Percentiles rank a stretch among this genome's conserved stretches.
These are phyloP conservation scores for Coelastrella sp. DNA, from an alignment of 139 green algal species.

Conservation along the genomic window DNA sequence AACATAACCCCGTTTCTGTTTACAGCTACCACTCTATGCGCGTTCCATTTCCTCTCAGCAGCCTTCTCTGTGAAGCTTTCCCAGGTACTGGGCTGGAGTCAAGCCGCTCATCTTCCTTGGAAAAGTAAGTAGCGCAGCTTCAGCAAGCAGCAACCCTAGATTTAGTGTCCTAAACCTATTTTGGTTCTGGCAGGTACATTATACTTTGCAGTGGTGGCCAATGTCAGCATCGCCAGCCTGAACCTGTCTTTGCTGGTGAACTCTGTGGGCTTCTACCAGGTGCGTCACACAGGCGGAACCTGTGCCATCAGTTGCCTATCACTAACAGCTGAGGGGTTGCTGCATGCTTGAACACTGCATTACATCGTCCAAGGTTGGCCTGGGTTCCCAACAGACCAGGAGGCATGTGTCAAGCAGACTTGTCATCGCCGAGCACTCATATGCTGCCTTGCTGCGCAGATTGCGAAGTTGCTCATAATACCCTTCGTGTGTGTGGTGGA, in stretches of 20 bases:
- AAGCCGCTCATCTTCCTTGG: constrained; percentile 53
- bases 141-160: neutral
- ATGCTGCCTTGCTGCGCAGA: no score
- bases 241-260: constrained; percentile 77
- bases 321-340: no score
- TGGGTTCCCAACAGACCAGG: no score
- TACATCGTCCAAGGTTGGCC: no score
- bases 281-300: no score
- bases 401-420: no score
- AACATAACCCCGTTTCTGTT: neutral
- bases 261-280: constrained; percentile 78
- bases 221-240: constrained; percentile 67
- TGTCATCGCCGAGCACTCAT: no score
- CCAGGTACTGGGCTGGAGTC: constrained; percentile 53
- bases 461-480: constrained; percentile 97
- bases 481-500: constrained; percentile 92
- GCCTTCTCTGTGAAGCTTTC: constrained; percentile 46
- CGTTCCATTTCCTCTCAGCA: constrained; percentile 69
- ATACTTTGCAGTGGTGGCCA: constrained; percentile 65
- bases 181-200: constrained; percentile 59
- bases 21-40: constrained; percentile 70
- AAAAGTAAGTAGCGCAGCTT: constrained; percentile 44
- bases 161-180: neutral
- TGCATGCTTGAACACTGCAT: no score
- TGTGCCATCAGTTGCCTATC: no score